Evolutionary conservation across 352 stramenopile species (phyloP), one percentile per base, ranked within the genome.

Genomic region (Pythium rishiriense): DNA sequence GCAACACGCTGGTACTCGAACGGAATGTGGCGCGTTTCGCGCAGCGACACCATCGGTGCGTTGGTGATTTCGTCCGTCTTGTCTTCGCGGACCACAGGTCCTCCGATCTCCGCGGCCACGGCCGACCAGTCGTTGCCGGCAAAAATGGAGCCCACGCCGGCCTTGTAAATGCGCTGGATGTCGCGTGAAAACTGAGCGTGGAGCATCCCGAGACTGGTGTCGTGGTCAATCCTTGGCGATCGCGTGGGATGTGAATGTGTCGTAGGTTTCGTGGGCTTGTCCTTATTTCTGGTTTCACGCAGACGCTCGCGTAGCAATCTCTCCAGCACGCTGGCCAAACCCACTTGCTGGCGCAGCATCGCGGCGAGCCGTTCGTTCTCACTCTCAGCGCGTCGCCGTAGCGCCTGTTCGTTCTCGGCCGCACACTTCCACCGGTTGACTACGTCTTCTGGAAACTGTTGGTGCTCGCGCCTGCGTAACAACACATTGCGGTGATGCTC

Each of bases 111-210:
- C 14, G 41, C 42, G 31, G 14, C 6, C 28, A 19, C 55, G 21
- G 25, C n/a, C n/a, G 19, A 52, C 42, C 55, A 60, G 37, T 37
- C 37, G 15, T 12, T 37, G 14, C 39, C 19, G 9, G 17, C 17
- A 28, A 60, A 60, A 21, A 60, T 60, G 17, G 37, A 24, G 2
- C 22, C 22, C 22, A 60, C 39, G 8, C 53, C 41, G 4, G 53
- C 41, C 10, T 60, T 50, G 26, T 60, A 60, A 6, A 51, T n/a
- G 28, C 53, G 53, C 53, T 60, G 53, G 24, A 60, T 60, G 35
- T 60, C 53, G 39, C 53, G 53, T 25, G 35, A 47, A 39, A 60
- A 60, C 26, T 60, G 53, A 6, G 53, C 39, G 22, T 50, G 25
- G 24, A 60, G 41, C 53, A 60, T 48, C 17, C 39, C 24, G 11